Evolutionary conservation across 2,329 filamentous ascomycete genomes (phyloP).

Genomic region (Ceratocystis cacaofunesta): DNA sequence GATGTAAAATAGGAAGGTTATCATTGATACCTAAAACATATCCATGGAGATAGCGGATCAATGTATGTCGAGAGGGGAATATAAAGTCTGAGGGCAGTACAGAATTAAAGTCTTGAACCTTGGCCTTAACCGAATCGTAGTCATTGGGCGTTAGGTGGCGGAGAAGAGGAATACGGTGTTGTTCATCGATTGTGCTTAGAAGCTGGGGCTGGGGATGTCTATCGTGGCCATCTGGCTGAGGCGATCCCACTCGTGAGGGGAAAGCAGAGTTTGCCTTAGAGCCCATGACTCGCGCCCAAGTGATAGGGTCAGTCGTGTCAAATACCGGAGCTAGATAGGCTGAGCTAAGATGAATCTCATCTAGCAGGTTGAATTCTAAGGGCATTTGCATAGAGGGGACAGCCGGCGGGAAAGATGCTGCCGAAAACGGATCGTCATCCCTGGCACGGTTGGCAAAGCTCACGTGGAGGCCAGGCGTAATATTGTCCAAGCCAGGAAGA

Average conservation of each 20-base stretch:
- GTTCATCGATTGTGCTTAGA: conserved; percentile 23
- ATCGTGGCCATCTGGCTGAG: conserved; percentile 39
- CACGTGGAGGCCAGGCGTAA: conserved; percentile 1
- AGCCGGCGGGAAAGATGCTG: conserved; percentile 1
- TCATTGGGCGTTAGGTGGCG: conserved; percentile 38
- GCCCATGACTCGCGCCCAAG: conserved; percentile 18
- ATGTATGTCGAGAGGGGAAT: conserved; percentile 52
- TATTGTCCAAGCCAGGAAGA: conserved; percentile 8
- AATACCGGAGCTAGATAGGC: conserved; percentile 7
- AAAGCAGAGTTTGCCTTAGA: conserved; percentile 39
- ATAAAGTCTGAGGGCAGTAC: conserved; percentile 48
- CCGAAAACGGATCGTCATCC: conserved; percentile 2
- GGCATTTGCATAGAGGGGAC: conserved; percentile 23
- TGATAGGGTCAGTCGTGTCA: conserved; percentile 11
- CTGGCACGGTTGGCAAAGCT: neutral
- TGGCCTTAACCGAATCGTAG: conserved; percentile 40
- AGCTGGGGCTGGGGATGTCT: conserved; percentile 7
- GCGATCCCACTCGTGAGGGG: conserved; percentile 39
- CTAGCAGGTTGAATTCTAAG: conserved; percentile 8
- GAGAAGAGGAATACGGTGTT: conserved; percentile 25
- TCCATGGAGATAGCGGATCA: conserved; percentile 54
- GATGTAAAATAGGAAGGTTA: conserved; percentile 45
- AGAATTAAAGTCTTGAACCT: conserved; percentile 46
- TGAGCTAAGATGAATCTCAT: conserved; percentile 5
- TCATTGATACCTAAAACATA: conserved; percentile 54